Evolutionary conservation across 2,329 filamentous ascomycete genomes (phyloP).

Genomic region (Ceratocystis ficicola): DNA sequence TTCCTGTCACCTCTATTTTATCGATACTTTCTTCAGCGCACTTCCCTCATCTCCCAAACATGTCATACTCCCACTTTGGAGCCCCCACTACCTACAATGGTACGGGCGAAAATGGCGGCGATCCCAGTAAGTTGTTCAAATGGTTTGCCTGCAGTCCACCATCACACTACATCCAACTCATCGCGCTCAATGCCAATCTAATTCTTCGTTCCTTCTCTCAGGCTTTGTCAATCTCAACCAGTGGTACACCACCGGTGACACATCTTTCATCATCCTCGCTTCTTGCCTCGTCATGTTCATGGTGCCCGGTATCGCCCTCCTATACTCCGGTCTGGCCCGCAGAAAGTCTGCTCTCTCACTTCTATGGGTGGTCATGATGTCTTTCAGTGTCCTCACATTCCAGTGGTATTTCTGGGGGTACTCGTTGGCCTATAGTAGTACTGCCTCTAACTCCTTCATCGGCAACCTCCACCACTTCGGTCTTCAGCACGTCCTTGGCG

Average conservation of each 20-base stretch:
- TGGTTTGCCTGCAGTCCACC: slow-evolving; percentile 8
- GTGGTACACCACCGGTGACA: slow-evolving; percentile 85
- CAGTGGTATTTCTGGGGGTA: slow-evolving; percentile 99
- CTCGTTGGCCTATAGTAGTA: slow-evolving; percentile 77
- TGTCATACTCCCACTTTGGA: slow-evolving; percentile 50
- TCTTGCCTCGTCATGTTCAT: slow-evolving; percentile 92
- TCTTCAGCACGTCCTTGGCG: slow-evolving; percentile 68
- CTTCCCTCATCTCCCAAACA: slow-evolving; percentile 27
- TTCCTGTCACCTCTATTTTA: background rate
- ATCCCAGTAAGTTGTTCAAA: slow-evolving; percentile 38
- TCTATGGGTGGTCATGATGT: slow-evolving; percentile 96
- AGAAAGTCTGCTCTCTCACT: slow-evolving; percentile 94
- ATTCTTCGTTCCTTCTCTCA: slow-evolving; percentile 30
- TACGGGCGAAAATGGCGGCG: slow-evolving; percentile 55
- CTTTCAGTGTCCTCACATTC: slow-evolving; percentile 80
- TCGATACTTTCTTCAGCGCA: background rate
- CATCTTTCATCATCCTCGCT: slow-evolving; percentile 82
- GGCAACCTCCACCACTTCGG: slow-evolving; percentile 84
- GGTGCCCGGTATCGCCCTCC: slow-evolving; percentile 91
- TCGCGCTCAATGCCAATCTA: background rate
- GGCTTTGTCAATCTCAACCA: slow-evolving; percentile 82
- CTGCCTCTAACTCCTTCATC: slow-evolving; percentile 78
- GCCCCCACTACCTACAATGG: slow-evolving; percentile 50
- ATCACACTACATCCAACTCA: background rate
- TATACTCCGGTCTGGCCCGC: slow-evolving; percentile 94